Evolutionary conservation across 176 grass and related monocot genomes (phyloP).

Genomic region (Alloteropsis semialata): DNA sequence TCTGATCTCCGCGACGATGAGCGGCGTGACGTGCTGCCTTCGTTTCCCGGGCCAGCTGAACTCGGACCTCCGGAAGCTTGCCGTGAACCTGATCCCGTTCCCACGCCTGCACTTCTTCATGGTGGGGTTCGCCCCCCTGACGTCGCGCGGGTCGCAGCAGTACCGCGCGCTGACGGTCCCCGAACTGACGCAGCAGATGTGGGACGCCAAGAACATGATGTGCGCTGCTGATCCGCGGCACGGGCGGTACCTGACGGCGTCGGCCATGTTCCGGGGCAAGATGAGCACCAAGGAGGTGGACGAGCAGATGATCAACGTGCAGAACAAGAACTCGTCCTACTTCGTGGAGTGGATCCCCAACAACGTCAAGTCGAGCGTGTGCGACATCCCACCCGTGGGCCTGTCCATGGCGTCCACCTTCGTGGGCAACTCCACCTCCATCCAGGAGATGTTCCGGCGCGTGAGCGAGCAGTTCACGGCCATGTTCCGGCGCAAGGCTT

Average conservation of each 20-base stretch:
- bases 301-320: slow-evolving; percentile 80
- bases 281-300: slow-evolving; percentile 82
- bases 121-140: slow-evolving; percentile 76
- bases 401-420: slow-evolving; percentile 71
- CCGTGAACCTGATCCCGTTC: slow-evolving; percentile 82
- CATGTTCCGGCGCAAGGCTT: slow-evolving; percentile 86
- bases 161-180: slow-evolving; percentile 82
- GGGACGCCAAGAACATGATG: slow-evolving; percentile 99
- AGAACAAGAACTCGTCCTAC: slow-evolving; percentile 78
- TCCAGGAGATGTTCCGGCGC: slow-evolving; percentile 90
- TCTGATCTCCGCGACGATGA: slow-evolving; percentile 86
- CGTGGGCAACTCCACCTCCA: slow-evolving; percentile 84
- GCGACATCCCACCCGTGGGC: slow-evolving; percentile 59
- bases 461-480: slow-evolving; percentile 92
- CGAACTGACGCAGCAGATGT: slow-evolving; percentile 94
- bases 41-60: slow-evolving; percentile 90
- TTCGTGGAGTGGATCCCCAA: slow-evolving; percentile 84
- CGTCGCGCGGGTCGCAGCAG: slow-evolving; percentile 71
- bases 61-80: slow-evolving; percentile 82
- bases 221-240: slow-evolving; percentile 86
- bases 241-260: slow-evolving; percentile 73
- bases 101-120: slow-evolving; percentile 87
- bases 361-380: slow-evolving; percentile 81
- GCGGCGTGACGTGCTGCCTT: slow-evolving; percentile 85
- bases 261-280: slow-evolving; percentile 75